Conservation (phyloP, 2,329 filamentous ascomycete genomes). For the Elsinoe batatas region DNA sequence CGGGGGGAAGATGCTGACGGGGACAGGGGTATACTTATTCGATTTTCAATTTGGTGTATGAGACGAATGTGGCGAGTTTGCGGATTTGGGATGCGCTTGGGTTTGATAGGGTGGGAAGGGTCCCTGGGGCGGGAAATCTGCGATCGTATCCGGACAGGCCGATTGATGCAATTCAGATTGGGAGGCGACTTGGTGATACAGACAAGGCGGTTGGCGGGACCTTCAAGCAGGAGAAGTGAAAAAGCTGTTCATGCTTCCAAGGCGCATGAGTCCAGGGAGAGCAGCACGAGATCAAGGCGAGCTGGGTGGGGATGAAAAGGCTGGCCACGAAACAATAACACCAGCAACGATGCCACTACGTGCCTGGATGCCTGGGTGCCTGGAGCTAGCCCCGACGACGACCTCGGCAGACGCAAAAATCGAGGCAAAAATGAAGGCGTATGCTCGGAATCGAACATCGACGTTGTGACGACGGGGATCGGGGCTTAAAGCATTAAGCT, state of each 20-base stretch:
- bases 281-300: too few relatives aligned
- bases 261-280: too few relatives aligned
- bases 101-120: slow-evolving; percentile 82
- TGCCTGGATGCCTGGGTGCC: too few relatives aligned
- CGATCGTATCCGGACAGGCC: slow-evolving; percentile 38
- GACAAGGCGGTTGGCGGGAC: slow-evolving; percentile 31
- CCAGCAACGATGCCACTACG: too few relatives aligned
- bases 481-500: too few relatives aligned
- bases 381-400: too few relatives aligned
- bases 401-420: too few relatives aligned
- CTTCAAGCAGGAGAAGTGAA: slow-evolving; percentile 76
- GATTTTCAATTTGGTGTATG: slow-evolving; percentile 90
- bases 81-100: slow-evolving; percentile 86
- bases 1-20: background rate
- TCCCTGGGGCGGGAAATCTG: slow-evolving; percentile 46
- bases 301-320: too few relatives aligned
- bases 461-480: too few relatives aligned
- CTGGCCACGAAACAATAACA: too few relatives aligned
- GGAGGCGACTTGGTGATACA: slow-evolving; percentile 45
- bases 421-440: too few relatives aligned
- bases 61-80: slow-evolving; percentile 83
- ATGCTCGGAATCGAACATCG: too few relatives aligned
- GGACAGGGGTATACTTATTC: slow-evolving; percentile 72
- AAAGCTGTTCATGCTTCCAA: slow-evolving; percentile 47
- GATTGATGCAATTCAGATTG: slow-evolving; percentile 47